Evolutionary conservation across 768 basidiomycete species (phyloP).

Genomic region (Lentinula edodes): DNA sequence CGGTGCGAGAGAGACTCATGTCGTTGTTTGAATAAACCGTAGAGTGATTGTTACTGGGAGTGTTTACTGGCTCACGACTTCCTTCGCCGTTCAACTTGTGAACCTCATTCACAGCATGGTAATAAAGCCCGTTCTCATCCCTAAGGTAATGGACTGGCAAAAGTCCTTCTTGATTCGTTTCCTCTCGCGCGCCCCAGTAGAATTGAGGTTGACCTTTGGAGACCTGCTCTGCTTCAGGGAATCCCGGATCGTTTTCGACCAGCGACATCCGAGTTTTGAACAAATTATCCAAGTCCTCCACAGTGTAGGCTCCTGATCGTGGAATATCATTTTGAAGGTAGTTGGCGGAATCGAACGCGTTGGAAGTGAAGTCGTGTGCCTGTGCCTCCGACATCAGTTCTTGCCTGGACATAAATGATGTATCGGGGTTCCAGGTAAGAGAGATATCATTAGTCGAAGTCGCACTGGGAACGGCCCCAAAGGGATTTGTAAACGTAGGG

Average conservation of each 20-base stretch:
- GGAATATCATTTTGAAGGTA: not conserved
- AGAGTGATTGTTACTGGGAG: no score
- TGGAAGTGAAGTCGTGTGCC: not conserved
- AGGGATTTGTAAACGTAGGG: slow-evolving; percentile 3
- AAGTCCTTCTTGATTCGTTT: not conserved
- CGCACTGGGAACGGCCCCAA: not conserved
- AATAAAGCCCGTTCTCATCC: not conserved
- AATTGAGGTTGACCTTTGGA: not conserved
- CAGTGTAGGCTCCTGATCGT: not conserved
- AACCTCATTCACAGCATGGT: not conserved
- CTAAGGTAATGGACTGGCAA: not conserved
- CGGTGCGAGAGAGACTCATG: not conserved
- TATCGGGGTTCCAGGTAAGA: not conserved
- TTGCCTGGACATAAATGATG: not conserved
- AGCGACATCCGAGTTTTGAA: not conserved
- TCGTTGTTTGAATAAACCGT: not conserved
- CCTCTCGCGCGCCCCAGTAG: not conserved
- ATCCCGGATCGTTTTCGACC: not conserved
- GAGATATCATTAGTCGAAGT: not conserved
- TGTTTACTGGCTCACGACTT: not conserved
- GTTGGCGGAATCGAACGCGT: not conserved
- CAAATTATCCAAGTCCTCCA: not conserved
- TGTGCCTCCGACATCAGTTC: not conserved
- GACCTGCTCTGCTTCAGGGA: not conserved
- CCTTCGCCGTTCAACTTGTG: not conserved